Evolutionary conservation across 202 grass and related monocot species (phyloP).

Genomic region (Setaria italica): DNA sequence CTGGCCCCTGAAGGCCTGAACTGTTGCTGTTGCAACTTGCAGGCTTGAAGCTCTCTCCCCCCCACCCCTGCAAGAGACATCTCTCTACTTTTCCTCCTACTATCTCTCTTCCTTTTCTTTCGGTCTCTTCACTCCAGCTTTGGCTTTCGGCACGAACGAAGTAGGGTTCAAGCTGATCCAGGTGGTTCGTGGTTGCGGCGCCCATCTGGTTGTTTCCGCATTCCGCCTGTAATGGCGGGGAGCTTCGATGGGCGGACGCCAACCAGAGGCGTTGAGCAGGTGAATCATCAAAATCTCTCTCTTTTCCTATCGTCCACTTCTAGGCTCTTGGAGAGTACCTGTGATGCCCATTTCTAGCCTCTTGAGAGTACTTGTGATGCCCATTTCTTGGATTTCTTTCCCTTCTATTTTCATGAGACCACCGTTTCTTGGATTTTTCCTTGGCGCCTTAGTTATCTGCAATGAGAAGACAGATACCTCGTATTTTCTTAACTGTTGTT

Average conservation of each 20-base stretch:
- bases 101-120: slow-evolving; percentile 22
- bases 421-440: slow-evolving; percentile 18
- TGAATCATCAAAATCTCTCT: neutral
- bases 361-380: neutral
- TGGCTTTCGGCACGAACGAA: slow-evolving; percentile 15
- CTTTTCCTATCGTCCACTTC: neutral
- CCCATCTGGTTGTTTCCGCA: neutral
- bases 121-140: slow-evolving; percentile 41
- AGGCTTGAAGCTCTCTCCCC: neutral
- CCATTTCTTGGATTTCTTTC: slow-evolving; percentile 12
- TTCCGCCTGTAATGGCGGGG: slow-evolving; percentile 45
- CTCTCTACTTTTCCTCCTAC: neutral
- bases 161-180: neutral
- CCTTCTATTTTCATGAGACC: neutral
- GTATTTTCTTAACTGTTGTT: neutral
- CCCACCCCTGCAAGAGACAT: slow-evolving; percentile 20
- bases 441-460: too few species aligned
- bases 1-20: neutral
- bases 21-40: neutral
- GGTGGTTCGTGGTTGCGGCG: neutral
- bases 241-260: slow-evolving; percentile 58
- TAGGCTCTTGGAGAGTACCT: neutral
- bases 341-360: neutral
- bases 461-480: neutral
- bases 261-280: slow-evolving; percentile 69